Evolutionary conservation across 129 eudicot species (phyloP).

Genomic region (Cynara cardunculus): DNA sequence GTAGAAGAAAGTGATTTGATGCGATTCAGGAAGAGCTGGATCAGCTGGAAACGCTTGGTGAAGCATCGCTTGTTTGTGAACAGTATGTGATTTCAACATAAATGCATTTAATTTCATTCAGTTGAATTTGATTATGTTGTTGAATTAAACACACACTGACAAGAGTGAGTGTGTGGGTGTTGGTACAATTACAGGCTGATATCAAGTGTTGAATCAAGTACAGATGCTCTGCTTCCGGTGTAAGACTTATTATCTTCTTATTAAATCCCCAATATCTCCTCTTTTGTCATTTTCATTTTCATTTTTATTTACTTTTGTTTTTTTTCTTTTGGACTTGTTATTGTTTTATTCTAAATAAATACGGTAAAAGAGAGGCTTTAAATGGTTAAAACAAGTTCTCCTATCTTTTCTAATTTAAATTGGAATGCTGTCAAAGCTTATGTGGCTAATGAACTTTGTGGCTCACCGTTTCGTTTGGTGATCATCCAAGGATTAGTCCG

Average conservation of each 20-base stretch:
- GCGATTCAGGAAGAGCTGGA: slow-evolving; percentile 62
- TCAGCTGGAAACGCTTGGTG: slow-evolving; percentile 64
- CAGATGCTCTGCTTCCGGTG: slow-evolving; percentile 85
- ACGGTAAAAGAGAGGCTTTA: background rate
- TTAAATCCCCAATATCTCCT: slow-evolving; percentile 21
- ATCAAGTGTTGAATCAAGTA: slow-evolving; percentile 56
- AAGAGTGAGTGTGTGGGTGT: background rate
- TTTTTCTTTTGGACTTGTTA: background rate
- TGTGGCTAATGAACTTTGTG: too few species aligned
- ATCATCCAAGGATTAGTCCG: too few species aligned
- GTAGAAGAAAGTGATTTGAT: slow-evolving; percentile 10
- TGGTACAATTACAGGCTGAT: slow-evolving; percentile 46
- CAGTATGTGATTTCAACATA: slow-evolving; percentile 45
- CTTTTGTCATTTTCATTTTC: slow-evolving; percentile 15
- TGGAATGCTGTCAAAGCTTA: too few species aligned
- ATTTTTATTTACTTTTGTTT: too few species aligned
- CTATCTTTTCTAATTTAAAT: too few species aligned
- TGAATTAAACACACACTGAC: background rate
- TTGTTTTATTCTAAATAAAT: background rate
- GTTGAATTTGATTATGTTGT: background rate
- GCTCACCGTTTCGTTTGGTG: too few species aligned
- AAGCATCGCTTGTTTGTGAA: slow-evolving; percentile 64
- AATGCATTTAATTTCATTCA: background rate
- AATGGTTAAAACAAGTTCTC: too few species aligned
- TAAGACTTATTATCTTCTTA: slow-evolving; percentile 38